Percentiles rank a stretch among this genome's conserved stretches.
Evolutionary conservation across 371 early-diverging fungal genomes (phyloP).

Genomic region (Circinella minor): DNA sequence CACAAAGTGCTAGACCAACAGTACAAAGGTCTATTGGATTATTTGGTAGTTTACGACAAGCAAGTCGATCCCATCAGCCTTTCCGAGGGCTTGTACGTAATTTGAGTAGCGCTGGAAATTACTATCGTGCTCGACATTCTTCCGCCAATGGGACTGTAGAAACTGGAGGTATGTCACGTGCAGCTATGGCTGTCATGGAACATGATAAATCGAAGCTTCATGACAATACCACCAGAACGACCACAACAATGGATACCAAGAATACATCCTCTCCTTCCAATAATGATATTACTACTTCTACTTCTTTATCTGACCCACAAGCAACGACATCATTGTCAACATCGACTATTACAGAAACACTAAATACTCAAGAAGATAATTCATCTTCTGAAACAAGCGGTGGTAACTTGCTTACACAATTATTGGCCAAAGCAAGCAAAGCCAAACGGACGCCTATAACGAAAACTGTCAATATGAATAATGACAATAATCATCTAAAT

Average conservation of each 20-base stretch:
- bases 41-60: conserved; percentile 34
- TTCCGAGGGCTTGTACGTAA: conserved; percentile 30
- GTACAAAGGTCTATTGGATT: conserved; percentile 16
- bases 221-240: conserved; percentile 2
- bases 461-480: conserved; percentile 26
- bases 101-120: conserved; percentile 20
- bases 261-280: not conserved
- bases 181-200: conserved; percentile 31
- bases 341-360: not conserved
- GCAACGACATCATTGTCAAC: not conserved
- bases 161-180: conserved; percentile 21
- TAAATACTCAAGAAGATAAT: not conserved
- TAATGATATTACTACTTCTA: no score
- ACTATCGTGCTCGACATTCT: conserved; percentile 2
- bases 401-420: conserved; percentile 16
- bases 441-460: conserved; percentile 1
- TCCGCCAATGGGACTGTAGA: conserved; percentile 9
- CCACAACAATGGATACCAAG: not conserved
- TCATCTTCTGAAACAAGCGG: not conserved
- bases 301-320: not conserved
- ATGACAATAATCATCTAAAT: not conserved
- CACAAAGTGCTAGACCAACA: not conserved
- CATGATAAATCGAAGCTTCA: conserved; percentile 4
- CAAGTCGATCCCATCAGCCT: conserved; percentile 19
- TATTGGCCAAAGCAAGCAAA: conserved; percentile 30